Base-by-base conservation (phyloP, 345 rosid genomes). In the Corchorus olitorius region DNA sequence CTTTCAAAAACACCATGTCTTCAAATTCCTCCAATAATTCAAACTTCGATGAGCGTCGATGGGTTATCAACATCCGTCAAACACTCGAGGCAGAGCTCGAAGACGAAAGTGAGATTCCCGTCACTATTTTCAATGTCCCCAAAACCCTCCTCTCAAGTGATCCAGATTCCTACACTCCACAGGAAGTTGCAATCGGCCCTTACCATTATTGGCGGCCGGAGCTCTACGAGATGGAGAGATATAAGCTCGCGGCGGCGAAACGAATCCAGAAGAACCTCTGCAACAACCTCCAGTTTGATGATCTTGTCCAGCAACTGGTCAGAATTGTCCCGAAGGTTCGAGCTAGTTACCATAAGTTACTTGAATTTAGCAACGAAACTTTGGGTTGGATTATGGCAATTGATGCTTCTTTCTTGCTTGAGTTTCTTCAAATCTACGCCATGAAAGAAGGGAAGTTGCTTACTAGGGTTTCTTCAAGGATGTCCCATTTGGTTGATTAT, bases 341-440 rank as follows among this genome's bases (percentile, higher is more conserved):
- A 75, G 88, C 85, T 4, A 86, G 88, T 16, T 93, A 90, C 72
- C 97, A 89, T 58, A 88, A 78, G 76, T 85, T 78, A 46, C 70
- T 90, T 2, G 84, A 80, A 65, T 72, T 87, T 54, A 84, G 77
- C 6, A 80, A 77, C 0, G 93, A 88, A 60, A 90, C 91, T 56
- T 70, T 92, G 65, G 85, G 87, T 11, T 92, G 95, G 98, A 92
- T 93, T 79, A 89, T 92, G 97, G 92, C 93, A 1, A 81, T 93
- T 15, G 97, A 90, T 68, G 88, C 90, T 0, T 82, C 89, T 0
- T 88, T 93, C 80, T 60, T 93, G 84, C 86, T 92, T 0, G 91
- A 92, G 81, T 86, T 92, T 81, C 85, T 92, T 17, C 89, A 82
- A 76, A 72, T 84, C 13, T 84, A 83, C 39, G 80, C 79, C 54